Evolutionary conservation across 257 asterid species (phyloP).

Genomic region (Scutellaria galericulata): DNA sequence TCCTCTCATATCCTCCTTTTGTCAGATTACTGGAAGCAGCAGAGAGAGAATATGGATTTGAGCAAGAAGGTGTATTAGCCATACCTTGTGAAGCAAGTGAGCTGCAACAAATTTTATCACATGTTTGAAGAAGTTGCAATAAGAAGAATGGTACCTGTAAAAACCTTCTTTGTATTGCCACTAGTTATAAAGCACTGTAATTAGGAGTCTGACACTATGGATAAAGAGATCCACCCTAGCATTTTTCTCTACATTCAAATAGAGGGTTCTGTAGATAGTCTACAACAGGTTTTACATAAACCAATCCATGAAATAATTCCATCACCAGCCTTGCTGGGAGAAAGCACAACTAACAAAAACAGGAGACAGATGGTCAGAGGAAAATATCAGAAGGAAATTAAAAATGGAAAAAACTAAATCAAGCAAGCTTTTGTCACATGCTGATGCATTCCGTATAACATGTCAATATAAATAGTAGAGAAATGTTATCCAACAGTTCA

Average conservation of each 20-base stretch:
- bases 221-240: too few relatives aligned
- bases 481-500: constrained; percentile 24
- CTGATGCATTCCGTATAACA: not conserved
- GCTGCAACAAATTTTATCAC: constrained; percentile 41
- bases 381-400: not conserved
- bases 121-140: constrained; percentile 8
- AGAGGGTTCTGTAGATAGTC: not conserved
- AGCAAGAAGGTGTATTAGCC: constrained; percentile 46
- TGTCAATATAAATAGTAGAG: constrained; percentile 3
- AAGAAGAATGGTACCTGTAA: constrained; percentile 3
- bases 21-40: constrained; percentile 54
- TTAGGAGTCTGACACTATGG: not conserved
- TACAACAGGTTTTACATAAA: not conserved
- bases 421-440: not conserved
- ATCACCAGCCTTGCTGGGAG: too few relatives aligned
- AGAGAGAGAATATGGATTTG: constrained; percentile 51
- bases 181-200: not conserved
- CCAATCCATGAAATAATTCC: not conserved
- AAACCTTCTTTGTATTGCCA: not conserved
- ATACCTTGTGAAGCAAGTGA: constrained; percentile 57
- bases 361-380: too few relatives aligned
- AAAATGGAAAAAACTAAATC: constrained; percentile 12
- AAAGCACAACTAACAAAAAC: too few relatives aligned
- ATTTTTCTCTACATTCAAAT: not conserved
- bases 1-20: constrained; percentile 51